phyloP scores from a whole-genome alignment of 1,139 yeast species.

The Maudiozyma humilis region DNA sequence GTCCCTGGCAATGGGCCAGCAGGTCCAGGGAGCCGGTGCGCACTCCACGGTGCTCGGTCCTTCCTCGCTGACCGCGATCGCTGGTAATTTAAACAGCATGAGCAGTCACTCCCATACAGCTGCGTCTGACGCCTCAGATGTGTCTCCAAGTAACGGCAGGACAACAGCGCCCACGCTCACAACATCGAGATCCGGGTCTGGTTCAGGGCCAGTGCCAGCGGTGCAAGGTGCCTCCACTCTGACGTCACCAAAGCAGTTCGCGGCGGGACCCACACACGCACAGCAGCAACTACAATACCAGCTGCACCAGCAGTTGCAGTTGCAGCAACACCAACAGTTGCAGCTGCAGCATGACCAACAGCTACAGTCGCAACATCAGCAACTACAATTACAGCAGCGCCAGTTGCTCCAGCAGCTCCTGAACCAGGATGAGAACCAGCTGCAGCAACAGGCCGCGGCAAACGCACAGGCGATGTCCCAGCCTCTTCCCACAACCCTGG shows the following conservation, averaged over 20 bases:
- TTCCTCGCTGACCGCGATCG: background rate
- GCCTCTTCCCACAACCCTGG: constrained; percentile 7
- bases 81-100: background rate
- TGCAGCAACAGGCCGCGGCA: constrained; percentile 13
- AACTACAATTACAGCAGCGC: constrained; percentile 20
- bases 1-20: background rate
- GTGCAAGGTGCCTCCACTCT: background rate
- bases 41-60: background rate
- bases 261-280: constrained; percentile 10
- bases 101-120: too few species aligned
- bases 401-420: constrained; percentile 19
- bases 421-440: constrained; percentile 19
- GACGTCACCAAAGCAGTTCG: constrained; percentile 12
- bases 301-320: constrained; percentile 17
- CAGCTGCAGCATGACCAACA: constrained; percentile 17
- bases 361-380: constrained; percentile 21
- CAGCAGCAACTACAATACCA: constrained; percentile 16
- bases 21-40: background rate
- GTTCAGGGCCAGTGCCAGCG: background rate
- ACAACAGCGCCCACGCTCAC: too few species aligned
- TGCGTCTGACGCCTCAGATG: too few species aligned
- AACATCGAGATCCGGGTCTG: background rate
- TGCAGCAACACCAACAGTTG: constrained; percentile 16
- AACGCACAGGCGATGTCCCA: constrained; percentile 8
- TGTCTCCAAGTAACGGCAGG: too few species aligned